Conservation (phyloP, 2,329 filamentous ascomycete genomes). For the Berkeleyomyces basicola region DNA sequence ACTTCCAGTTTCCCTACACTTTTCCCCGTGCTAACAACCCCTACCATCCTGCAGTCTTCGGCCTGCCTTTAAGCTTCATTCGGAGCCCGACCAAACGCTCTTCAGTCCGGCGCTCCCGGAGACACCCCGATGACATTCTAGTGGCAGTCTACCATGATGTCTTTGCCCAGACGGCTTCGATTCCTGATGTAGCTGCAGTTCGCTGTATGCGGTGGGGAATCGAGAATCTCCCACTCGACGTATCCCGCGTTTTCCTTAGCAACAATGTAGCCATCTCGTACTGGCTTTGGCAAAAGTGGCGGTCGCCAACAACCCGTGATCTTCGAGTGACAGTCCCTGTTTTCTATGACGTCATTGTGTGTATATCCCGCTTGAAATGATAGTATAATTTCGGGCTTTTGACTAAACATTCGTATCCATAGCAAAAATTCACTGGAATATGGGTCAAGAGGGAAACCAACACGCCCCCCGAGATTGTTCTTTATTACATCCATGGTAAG, state of each 20-base stretch:
- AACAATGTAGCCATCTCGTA: constrained; percentile 59
- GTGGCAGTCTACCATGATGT: constrained; percentile 17
- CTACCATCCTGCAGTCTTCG: neutral
- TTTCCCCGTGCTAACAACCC: constrained; percentile 5
- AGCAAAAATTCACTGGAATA: constrained; percentile 40
- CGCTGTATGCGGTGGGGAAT: constrained; percentile 67
- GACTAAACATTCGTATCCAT: neutral
- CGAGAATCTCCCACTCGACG: constrained; percentile 47
- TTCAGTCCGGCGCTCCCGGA: constrained; percentile 6
- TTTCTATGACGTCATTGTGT: constrained; percentile 28
- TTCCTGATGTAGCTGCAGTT: constrained; percentile 63
- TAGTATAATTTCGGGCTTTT: neutral
- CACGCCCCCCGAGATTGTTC: constrained; percentile 52
- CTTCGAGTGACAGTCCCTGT: constrained; percentile 47
- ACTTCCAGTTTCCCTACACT: neutral
- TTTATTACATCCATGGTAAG: constrained; percentile 67
- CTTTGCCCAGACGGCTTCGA: constrained; percentile 52
- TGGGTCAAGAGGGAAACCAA: constrained; percentile 50
- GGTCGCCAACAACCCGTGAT: constrained; percentile 31
- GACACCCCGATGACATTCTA: constrained; percentile 9
- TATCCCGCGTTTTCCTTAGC: constrained; percentile 63
- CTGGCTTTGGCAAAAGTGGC: constrained; percentile 54
- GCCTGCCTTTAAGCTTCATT: constrained; percentile 8
- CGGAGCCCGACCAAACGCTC: constrained; percentile 3
- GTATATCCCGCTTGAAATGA: neutral